These are phyloP conservation scores for Selenicereus undatus DNA, from an alignment of 148 eudicot species.

Conservation along the genomic window DNA sequence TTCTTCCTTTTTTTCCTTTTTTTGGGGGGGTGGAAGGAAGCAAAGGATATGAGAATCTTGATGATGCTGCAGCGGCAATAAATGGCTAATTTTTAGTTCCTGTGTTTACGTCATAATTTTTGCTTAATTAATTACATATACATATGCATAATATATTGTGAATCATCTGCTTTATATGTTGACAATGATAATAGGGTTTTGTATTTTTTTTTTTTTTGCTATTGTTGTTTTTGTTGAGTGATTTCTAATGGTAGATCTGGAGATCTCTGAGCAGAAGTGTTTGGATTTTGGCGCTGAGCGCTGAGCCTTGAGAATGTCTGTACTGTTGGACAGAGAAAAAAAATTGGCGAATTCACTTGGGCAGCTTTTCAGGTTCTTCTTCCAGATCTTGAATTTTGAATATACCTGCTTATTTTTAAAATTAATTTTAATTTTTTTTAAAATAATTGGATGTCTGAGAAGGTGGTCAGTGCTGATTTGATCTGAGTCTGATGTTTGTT, in stretches of 20 bases:
- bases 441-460: not conserved
- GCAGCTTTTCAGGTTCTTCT: conserved; percentile 2
- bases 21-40: not conserved
- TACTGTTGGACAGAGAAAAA: conserved; percentile 13
- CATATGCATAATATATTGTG: not conserved
- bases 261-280: conserved; percentile 14
- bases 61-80: conserved; percentile 94
- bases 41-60: conserved; percentile 75
- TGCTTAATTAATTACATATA: not conserved
- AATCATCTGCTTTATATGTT: no score
- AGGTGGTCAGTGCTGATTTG: conserved; percentile 13
- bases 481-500: conserved; percentile 19
- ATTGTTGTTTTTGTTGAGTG: not conserved
- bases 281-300: conserved; percentile 12
- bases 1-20: conserved; percentile 1
- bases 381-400: not conserved
- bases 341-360: not conserved
- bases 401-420: not conserved
- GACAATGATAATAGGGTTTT: not conserved
- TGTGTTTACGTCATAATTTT: not conserved
- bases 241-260: not conserved
- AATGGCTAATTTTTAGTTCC: conserved; percentile 37
- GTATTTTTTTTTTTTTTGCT: not conserved
- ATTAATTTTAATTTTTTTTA: not conserved
- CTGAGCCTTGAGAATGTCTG: conserved; percentile 21